Evolutionary conservation across 2,329 filamentous ascomycete genomes (phyloP).

Genomic region (Arthrobotrys pseudoclavata): DNA sequence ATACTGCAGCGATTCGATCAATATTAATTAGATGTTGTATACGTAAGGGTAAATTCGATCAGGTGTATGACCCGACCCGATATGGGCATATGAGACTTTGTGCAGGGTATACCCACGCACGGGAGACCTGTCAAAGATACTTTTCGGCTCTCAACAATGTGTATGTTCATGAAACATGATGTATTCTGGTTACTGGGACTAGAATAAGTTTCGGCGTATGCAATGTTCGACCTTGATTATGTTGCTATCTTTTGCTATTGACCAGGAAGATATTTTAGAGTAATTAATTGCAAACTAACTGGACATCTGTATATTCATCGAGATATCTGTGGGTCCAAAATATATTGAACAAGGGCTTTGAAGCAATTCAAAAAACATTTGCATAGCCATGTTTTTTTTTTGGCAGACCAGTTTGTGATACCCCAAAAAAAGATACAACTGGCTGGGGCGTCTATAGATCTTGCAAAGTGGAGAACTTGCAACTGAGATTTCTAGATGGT

Average conservation of each 20-base stretch:
- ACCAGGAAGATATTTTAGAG: neutral
- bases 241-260: slow-evolving; percentile 40
- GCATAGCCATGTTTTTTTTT: slow-evolving; percentile 52
- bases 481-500: slow-evolving; percentile 19
- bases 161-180: slow-evolving; percentile 38
- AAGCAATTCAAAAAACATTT: slow-evolving; percentile 2
- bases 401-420: slow-evolving; percentile 25
- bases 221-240: slow-evolving; percentile 35
- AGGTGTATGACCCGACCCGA: slow-evolving; percentile 13
- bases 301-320: neutral
- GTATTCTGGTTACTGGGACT: slow-evolving; percentile 39
- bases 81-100: slow-evolving; percentile 17
- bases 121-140: slow-evolving; percentile 11
- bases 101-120: neutral
- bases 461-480: slow-evolving; percentile 17
- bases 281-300: neutral
- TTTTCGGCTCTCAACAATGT: slow-evolving; percentile 24
- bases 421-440: slow-evolving; percentile 51
- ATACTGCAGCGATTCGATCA: neutral
- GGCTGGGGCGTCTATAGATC: slow-evolving; percentile 29
- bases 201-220: slow-evolving; percentile 13
- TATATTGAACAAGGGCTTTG: slow-evolving; percentile 15
- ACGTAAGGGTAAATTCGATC: slow-evolving; percentile 39
- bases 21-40: neutral
- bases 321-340: neutral